A percentile compares a stretch with the other conserved stretches of the same genome.
phyloP scores from a whole-genome alignment of 768 basidiomycete genomes.

The Podaxis pistillaris region DNA sequence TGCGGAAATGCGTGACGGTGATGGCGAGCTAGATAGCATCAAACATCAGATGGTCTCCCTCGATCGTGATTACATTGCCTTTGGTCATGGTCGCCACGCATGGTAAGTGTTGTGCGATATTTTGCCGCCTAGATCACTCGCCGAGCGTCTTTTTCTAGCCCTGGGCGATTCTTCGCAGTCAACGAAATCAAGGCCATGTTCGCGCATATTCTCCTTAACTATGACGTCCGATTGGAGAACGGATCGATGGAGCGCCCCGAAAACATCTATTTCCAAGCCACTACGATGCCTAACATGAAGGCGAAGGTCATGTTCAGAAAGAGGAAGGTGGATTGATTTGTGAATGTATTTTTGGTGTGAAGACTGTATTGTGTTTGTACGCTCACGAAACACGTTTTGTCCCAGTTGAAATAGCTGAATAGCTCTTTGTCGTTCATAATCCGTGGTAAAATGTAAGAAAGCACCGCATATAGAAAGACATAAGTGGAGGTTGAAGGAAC shows the following conservation, averaged over 20 bases:
- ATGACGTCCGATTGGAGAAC: constrained; percentile 30
- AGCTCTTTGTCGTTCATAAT: neutral
- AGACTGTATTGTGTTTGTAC: neutral
- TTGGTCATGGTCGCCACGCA: constrained; percentile 30
- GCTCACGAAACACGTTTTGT: neutral
- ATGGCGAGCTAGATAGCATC: constrained; percentile 12
- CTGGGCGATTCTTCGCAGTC: constrained; percentile 41
- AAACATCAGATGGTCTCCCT: constrained; percentile 29
- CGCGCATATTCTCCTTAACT: constrained; percentile 34
- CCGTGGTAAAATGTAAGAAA: neutral
- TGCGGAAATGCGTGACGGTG: constrained; percentile 25
- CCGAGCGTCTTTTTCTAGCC: constrained; percentile 17
- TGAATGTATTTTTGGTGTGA: neutral
- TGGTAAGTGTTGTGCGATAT: constrained; percentile 19
- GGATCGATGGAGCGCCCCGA: constrained; percentile 11
- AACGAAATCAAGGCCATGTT: constrained; percentile 38
- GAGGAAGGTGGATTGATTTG: constrained; percentile 2
- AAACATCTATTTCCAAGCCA: neutral
- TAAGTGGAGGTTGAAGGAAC: neutral
- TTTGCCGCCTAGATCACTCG: neutral
- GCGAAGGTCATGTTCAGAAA: constrained; percentile 16
- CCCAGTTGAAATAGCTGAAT: neutral
- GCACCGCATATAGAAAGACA: neutral
- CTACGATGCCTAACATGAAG: neutral
- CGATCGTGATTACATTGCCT: constrained; percentile 23